These are phyloP conservation scores for Parmelia sp. DNA, from an alignment of 495 filamentous ascomycete genomes.

Conservation along the genomic window DNA sequence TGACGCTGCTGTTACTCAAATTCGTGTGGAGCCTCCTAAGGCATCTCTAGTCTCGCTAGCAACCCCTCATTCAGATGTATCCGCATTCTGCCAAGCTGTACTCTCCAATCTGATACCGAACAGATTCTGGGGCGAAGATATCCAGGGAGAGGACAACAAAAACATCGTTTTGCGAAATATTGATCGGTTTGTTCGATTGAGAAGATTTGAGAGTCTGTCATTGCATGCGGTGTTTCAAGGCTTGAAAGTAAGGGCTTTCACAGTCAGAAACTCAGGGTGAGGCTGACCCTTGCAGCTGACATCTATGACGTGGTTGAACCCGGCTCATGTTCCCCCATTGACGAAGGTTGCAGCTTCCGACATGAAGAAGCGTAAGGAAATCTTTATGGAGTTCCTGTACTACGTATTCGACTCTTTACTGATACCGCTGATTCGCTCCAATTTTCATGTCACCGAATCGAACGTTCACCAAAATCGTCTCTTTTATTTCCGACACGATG, in stretches of 20 bases:
- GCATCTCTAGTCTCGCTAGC: conserved; percentile 60
- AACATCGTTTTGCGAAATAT: conserved; percentile 56
- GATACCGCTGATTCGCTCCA: conserved; percentile 76
- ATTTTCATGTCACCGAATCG: conserved; percentile 94
- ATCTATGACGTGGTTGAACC: conserved; percentile 65
- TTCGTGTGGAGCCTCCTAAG: conserved; percentile 22
- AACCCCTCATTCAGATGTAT: conserved; percentile 62
- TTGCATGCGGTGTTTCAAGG: conserved; percentile 72
- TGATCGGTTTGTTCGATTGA: conserved; percentile 66
- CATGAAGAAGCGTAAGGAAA: conserved; percentile 64
- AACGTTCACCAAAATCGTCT: conserved; percentile 70
- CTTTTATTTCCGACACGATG: conserved; percentile 92
- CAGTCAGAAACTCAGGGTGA: not conserved
- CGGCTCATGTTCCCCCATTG: conserved; percentile 34
- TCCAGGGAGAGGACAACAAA: conserved; percentile 51
- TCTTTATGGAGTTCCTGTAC: conserved; percentile 81
- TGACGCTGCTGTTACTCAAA: conserved; percentile 16
- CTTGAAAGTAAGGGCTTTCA: conserved; percentile 54
- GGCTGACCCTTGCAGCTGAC: conserved; percentile 43
- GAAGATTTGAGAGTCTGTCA: conserved; percentile 73
- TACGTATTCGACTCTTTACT: conserved; percentile 88
- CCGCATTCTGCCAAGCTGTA: conserved; percentile 80
- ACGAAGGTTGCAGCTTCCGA: conserved; percentile 65
- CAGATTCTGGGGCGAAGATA: conserved; percentile 63
- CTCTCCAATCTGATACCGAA: conserved; percentile 67